Conservation (phyloP, 2,329 filamentous ascomycete species). For the Monilinia fructigena region DNA sequence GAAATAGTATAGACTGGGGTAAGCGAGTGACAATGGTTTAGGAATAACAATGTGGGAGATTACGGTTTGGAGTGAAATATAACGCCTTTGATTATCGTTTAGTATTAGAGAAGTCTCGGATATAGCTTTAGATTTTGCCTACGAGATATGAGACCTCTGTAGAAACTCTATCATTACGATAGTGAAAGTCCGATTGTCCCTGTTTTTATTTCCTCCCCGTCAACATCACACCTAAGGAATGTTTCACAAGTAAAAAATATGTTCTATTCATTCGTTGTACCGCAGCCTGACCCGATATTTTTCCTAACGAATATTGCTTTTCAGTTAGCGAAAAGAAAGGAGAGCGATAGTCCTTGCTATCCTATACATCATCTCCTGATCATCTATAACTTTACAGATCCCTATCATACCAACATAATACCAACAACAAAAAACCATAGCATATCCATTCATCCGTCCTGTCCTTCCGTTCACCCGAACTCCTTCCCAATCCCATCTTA, state of each 20-base stretch:
- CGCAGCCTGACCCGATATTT: neutral
- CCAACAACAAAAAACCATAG: slow-evolving; percentile 3
- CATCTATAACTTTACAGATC: slow-evolving; percentile 19
- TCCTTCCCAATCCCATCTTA: neutral
- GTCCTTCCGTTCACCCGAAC: neutral
- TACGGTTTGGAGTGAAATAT: neutral
- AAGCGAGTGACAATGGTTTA: no score
- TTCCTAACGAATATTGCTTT: neutral
- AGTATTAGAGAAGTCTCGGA: neutral
- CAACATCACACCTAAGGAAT: neutral
- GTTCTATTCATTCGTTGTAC: neutral
- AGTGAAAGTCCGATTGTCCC: neutral
- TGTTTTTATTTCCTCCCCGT: no score
- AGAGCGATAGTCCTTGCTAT: slow-evolving; percentile 19
- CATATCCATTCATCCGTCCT: slow-evolving; percentile 1
- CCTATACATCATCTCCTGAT: slow-evolving; percentile 14
- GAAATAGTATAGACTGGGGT: no score
- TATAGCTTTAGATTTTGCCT: neutral
- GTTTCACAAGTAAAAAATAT: neutral
- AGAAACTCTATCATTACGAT: neutral
- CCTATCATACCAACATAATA: neutral
- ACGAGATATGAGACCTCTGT: neutral
- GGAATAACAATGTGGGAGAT: neutral
- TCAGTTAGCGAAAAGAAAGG: neutral
- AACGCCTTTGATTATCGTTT: neutral